phyloP scores from a whole-genome alignment of 371 early-diverging fungal species.

The Rhizopus stolonifer region DNA sequence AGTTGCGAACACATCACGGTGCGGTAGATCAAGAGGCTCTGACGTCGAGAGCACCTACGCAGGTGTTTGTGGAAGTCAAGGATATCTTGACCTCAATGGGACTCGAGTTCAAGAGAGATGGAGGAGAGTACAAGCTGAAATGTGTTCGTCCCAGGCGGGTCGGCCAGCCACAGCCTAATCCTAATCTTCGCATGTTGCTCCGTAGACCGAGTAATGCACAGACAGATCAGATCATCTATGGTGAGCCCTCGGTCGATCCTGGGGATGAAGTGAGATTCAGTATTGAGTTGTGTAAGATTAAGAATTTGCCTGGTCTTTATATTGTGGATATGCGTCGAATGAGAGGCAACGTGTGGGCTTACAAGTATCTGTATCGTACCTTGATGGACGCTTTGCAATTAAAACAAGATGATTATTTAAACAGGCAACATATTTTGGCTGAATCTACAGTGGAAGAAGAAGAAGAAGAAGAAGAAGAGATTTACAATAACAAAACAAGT shows the following conservation, averaged over 20 bases:
- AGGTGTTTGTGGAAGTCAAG: slow-evolving; percentile 69
- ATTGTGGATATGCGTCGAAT: slow-evolving; percentile 89
- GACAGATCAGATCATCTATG: slow-evolving; percentile 65
- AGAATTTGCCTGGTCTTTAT: slow-evolving; percentile 83
- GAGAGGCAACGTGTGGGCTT: slow-evolving; percentile 91
- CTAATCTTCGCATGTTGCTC: slow-evolving; percentile 34
- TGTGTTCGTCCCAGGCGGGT: slow-evolving; percentile 58
- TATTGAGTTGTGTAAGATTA: slow-evolving; percentile 87
- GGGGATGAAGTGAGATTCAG: slow-evolving; percentile 85
- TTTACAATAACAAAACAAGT: slow-evolving; percentile 10
- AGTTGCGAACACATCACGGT: slow-evolving; percentile 76
- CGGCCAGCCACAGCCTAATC: background rate
- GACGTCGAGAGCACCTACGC: slow-evolving; percentile 69
- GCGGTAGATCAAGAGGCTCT: slow-evolving; percentile 77
- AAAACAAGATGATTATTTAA: slow-evolving; percentile 40
- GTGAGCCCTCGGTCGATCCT: slow-evolving; percentile 84
- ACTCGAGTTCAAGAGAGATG: slow-evolving; percentile 68
- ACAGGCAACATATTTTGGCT: background rate
- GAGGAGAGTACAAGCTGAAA: slow-evolving; percentile 70
- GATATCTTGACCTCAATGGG: slow-evolving; percentile 65
- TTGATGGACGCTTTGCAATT: slow-evolving; percentile 61
- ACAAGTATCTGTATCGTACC: slow-evolving; percentile 86
- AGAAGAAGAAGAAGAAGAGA: slow-evolving; percentile 1
- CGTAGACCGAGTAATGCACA: slow-evolving; percentile 30
- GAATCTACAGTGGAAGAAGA: background rate